Base-by-base conservation (phyloP, 2,329 filamentous ascomycete species). In the Bipolaris bicolor region DNA sequence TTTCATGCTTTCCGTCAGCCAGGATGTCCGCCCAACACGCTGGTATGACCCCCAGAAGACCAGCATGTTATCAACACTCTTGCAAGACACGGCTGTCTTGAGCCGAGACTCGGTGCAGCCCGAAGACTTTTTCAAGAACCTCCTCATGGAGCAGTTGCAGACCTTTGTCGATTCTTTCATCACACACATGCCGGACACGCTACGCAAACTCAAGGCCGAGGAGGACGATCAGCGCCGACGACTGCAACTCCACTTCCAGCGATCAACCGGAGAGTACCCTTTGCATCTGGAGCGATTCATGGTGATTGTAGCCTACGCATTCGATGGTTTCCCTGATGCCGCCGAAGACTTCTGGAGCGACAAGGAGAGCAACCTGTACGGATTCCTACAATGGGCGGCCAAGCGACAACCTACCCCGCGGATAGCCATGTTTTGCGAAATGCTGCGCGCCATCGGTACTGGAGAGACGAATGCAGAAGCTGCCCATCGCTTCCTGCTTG, bases 361-460 rank as follows among this genome's bases (percentile, higher is more conserved):
- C 71, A 88, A 90, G 1, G 95, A 99, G 68, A 92, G 92, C 71
- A 97, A 97, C 66, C 81, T 99, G 31, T 91, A 93, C 61, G 95
- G 95, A 0, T 99, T 99, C 73, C 84, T 99, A 73, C 91, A 96
- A 63, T 99, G 95, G 95, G 91, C 93, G n/a, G 97, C 95, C 3
- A 89, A 92, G 66, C 85, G 95, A 67, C 92, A 96, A 59, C 97
- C 96, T 0, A 97, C 96, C 0, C 95, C 95, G n/a, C 84, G 97
- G 22, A 93, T 96, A 57, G 95, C 92, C 60, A 93, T 94, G 11
- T 99, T 98, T 68, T 99, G 95, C 76, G 94, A 98, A 73, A 94
- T 99, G 88, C 82, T 99, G 15, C 90, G 92, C 70, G 90, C 93
- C 1, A 88, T 99, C 46, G 91, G 95, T 0, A 88, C 89, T 49